Base-by-base conservation (phyloP, 495 filamentous ascomycete species). In the Penicillium arizonense region DNA sequence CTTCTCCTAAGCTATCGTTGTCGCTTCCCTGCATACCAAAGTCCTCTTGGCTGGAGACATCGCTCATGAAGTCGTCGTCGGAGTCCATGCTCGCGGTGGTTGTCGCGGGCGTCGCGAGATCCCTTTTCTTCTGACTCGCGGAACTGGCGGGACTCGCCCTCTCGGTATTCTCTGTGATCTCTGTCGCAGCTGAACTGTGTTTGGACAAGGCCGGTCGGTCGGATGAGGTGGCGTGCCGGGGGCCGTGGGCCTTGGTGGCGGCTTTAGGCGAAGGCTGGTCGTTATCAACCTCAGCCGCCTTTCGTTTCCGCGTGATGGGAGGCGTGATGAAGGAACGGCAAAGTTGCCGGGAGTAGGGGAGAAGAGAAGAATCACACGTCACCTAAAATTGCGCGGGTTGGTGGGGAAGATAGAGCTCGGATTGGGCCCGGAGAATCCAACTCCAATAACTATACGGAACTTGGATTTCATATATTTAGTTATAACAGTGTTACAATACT, bases 41-140 rank as follows among this genome's bases (percentile, higher is more conserved):
- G 44, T 83, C 82, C 63, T 90, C 90, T 44, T 87, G 84, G 64
- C 88, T 95, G 13, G 89, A 92, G 57, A 85, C 78, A 52, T 86
- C 85, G 46, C 89, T 95, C 81, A 96, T 89, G 66, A 93, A 91
- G 56, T 97, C 94, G 67, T 97, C 93, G 57, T 97, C 94, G 11
- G 94, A 96, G 65, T 96, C 93, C 94, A 97, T 97, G 54, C 73
- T 76, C 53, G 51, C 56, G 23, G 62, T 51, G 0, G 74, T 76
- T 0, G 72, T 71, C n/a, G 71, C 67, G 26, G 77, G 74, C 14
- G 76, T 84, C 59, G 72, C 73, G 42, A 76, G 48, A 30, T 64
- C 56, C 18, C 47, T 52, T 42, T 63, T 54, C 24, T 61, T 61
- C 26, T 14, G 33, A 21, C 54, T 40, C 8, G 41, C 39, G 12